A percentile compares a stretch with the other conserved stretches of the same genome.
Conservation (phyloP, 2,329 filamentous ascomycete species). For the Alternaria dauci region DNA sequence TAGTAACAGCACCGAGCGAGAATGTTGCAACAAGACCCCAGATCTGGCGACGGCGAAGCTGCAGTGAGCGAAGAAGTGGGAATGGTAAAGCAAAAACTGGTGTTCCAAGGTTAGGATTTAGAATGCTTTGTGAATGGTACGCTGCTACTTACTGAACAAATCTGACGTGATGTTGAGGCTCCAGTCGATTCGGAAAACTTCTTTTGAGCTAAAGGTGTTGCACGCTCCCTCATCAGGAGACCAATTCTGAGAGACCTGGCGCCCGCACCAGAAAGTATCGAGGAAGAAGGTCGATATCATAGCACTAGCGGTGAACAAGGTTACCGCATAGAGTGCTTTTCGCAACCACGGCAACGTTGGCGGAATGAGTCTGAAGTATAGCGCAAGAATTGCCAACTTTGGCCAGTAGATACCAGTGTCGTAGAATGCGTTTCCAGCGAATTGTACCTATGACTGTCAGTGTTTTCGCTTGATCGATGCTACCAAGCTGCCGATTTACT, state of each 20-base stretch:
- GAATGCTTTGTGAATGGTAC: not conserved
- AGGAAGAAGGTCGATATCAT: conserved; percentile 28
- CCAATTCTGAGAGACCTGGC: conserved; percentile 30
- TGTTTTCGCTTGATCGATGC: not conserved
- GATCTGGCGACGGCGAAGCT: conserved; percentile 31
- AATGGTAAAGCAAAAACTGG: conserved; percentile 35
- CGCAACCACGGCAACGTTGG: conserved; percentile 27
- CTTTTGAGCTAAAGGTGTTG: conserved; percentile 29
- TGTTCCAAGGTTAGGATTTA: not conserved
- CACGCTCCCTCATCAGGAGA: conserved; percentile 25
- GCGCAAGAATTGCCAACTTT: conserved; percentile 27
- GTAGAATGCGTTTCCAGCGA: conserved; percentile 30
- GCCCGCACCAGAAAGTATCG: conserved; percentile 32
- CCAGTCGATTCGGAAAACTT: conserved; percentile 31
- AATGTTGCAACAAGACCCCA: conserved; percentile 35
- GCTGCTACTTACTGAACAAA: conserved; percentile 17
- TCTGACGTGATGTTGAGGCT: conserved; percentile 24
- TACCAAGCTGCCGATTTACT: conserved; percentile 4
- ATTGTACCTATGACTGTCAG: conserved; percentile 22
- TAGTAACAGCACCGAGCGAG: conserved; percentile 32
- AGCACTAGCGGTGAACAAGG: conserved; percentile 16
- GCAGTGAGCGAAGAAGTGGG: conserved; percentile 30
- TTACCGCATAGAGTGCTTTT: conserved; percentile 21
- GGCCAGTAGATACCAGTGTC: conserved; percentile 31
- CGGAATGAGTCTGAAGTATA: conserved; percentile 29